phyloP scores from a whole-genome alignment of 75 land plant species.

The Pinus tabuliformis region DNA sequence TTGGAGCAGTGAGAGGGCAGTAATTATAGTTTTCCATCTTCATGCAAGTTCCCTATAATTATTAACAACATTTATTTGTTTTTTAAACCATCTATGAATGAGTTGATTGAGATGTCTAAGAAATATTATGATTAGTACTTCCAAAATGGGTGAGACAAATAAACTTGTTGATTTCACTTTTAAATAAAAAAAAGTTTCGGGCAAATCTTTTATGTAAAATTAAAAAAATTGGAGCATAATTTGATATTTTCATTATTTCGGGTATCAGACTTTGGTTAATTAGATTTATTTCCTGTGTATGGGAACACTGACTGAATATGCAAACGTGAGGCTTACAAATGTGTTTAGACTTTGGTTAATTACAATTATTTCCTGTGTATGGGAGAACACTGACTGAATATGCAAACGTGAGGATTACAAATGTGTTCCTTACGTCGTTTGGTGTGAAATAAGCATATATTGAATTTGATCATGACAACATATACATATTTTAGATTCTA shows the following conservation, averaged over 20 bases:
- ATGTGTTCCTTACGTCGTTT: slow-evolving; percentile 94
- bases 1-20: no score
- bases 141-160: slow-evolving; percentile 81
- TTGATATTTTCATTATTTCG: slow-evolving; percentile 19
- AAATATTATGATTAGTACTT: slow-evolving; percentile 78
- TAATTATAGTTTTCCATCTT: background rate
- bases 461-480: background rate
- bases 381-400: slow-evolving; percentile 95
- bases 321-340: no score
- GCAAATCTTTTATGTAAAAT: background rate
- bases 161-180: background rate
- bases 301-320: no score
- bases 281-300: no score
- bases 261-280: no score
- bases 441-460: slow-evolving; percentile 66
- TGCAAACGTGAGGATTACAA: slow-evolving; percentile 93
- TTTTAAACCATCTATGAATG: slow-evolving; percentile 44
- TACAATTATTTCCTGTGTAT: slow-evolving; percentile 97
- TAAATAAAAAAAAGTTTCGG: background rate
- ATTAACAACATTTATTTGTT: background rate
- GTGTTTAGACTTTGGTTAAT: slow-evolving; percentile 96
- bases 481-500: background rate
- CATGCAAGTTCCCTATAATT: background rate
- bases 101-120: slow-evolving; percentile 79
- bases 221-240: no score